These are phyloP conservation scores for Suillus cothurnatus DNA, from an alignment of 768 basidiomycete genomes.

Conservation along the genomic window DNA sequence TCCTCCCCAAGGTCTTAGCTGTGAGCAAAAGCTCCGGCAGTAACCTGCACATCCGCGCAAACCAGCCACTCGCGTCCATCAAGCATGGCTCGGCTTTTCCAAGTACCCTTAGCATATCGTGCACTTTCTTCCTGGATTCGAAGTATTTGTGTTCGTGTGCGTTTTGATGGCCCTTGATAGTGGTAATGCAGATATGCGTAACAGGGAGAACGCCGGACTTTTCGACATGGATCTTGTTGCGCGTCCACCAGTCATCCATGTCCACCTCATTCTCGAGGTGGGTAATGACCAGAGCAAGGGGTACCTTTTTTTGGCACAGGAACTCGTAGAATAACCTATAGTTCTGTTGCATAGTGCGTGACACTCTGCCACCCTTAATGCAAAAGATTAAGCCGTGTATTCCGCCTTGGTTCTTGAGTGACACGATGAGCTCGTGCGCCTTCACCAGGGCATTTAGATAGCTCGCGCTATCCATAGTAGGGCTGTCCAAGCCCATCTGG, in stretches of 20 bases:
- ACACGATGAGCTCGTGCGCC: conserved; percentile 35
- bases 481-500: conserved; percentile 29
- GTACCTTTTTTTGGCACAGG: conserved; percentile 35
- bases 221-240: conserved; percentile 25
- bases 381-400: conserved; percentile 42
- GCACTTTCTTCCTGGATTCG: conserved; percentile 25
- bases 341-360: conserved; percentile 27
- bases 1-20: background rate
- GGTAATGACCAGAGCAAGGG: conserved; percentile 34
- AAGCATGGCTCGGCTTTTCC: background rate
- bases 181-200: conserved; percentile 7
- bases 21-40: background rate
- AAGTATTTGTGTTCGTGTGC: conserved; percentile 13
- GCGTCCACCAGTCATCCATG: conserved; percentile 39
- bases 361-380: conserved; percentile 34
- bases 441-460: conserved; percentile 30
- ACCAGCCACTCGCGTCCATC: background rate
- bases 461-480: conserved; percentile 22
- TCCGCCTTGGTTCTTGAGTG: conserved; percentile 34
- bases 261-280: conserved; percentile 36
- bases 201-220: conserved; percentile 23
- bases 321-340: conserved; percentile 36
- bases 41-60: background rate
- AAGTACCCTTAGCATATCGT: conserved; percentile 19
- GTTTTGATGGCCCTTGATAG: conserved; percentile 15